Percentiles rank a stretch among this genome's conserved stretches.
phyloP scores from a whole-genome alignment of 1,284 basidiomycete species.

The Cystobasidium sp. region DNA sequence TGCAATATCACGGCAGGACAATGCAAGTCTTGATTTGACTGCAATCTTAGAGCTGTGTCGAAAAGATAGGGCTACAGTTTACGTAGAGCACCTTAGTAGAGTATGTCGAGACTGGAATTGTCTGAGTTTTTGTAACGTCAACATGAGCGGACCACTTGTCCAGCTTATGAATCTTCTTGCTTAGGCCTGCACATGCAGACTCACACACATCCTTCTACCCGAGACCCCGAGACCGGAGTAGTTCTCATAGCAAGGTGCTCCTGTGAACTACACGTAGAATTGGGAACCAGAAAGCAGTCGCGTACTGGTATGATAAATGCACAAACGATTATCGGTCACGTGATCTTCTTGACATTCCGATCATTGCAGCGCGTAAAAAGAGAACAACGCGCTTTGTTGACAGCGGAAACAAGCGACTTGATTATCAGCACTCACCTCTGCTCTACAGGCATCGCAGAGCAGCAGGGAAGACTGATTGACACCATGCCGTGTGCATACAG shows the following conservation, averaged over 20 bases:
- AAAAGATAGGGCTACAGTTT: no score
- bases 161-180: no score
- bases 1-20: no score
- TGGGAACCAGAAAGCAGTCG: background rate
- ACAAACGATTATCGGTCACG: background rate
- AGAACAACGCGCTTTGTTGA: background rate
- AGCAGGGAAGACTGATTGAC: background rate
- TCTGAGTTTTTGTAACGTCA: no score
- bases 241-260: background rate
- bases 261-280: background rate
- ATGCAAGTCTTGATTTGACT: no score
- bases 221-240: background rate
- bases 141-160: no score
- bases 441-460: background rate
- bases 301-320: background rate
- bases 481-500: no score
- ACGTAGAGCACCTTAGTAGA: no score
- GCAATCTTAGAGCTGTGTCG: no score
- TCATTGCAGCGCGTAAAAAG: conserved; percentile 10
- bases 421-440: background rate
- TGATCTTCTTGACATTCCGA: background rate
- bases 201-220: background rate
- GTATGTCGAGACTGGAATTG: no score
- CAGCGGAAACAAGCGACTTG: conserved; percentile 2
- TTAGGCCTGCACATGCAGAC: background rate